phyloP scores from a whole-genome alignment of 176 grass and related monocot genomes.

The Pontederia paniculata region DNA sequence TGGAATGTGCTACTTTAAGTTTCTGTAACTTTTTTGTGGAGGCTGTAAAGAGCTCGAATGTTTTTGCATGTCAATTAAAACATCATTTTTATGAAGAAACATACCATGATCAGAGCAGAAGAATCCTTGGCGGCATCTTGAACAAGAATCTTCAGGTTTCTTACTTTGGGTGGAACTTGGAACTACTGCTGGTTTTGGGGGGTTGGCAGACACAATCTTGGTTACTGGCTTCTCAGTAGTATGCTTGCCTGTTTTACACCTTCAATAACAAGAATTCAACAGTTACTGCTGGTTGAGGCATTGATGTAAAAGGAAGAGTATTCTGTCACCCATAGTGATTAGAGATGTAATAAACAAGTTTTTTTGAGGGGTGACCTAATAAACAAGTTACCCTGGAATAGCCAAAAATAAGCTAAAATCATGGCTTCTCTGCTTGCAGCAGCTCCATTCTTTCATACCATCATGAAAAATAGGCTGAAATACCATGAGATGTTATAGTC shows the following conservation, averaged over 20 bases:
- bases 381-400: constrained; percentile 76
- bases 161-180: constrained; percentile 31
- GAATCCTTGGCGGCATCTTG: constrained; percentile 80
- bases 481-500: constrained; percentile 15
- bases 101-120: constrained; percentile 98
- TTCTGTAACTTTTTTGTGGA: too few species aligned
- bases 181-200: constrained; percentile 29
- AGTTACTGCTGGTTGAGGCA: background rate
- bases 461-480: constrained; percentile 85
- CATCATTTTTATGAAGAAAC: constrained; percentile 18
- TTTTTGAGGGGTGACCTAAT: background rate
- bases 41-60: too few species aligned
- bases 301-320: background rate
- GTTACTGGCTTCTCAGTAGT: constrained; percentile 77
- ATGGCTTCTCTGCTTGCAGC: constrained; percentile 96
- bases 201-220: constrained; percentile 50
- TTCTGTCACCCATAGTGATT: background rate
- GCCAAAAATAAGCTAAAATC: constrained; percentile 98
- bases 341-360: background rate
- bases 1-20: too few species aligned
- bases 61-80: too few species aligned
- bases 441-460: constrained; percentile 97
- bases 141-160: constrained; percentile 42
- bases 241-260: constrained; percentile 90
- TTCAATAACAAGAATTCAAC: constrained; percentile 20